Base-by-base conservation (phyloP, 163 green algal species). In the Chlorella variabilis region DNA sequence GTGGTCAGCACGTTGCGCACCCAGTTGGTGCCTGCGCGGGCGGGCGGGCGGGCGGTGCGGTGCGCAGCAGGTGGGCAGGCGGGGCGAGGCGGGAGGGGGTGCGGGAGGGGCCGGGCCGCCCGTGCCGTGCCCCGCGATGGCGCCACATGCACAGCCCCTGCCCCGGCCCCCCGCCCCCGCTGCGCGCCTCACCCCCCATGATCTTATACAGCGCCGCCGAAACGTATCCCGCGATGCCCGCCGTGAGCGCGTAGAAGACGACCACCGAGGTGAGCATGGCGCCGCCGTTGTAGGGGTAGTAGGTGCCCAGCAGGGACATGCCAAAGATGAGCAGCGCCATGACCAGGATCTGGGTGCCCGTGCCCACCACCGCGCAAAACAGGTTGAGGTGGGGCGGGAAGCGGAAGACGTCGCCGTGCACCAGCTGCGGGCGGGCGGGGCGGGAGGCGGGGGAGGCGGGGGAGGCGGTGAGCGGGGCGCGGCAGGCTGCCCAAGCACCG, bases 251-350 rank as follows among this genome's bases (percentile, higher is more conserved):
- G 79, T 99, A 99, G 61, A 98, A 87, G 41, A 98, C 89, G 48
- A 98, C 95, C 49, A 94, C 85, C 1, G 93, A 91, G 3, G 94
- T 97, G 86, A 96, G 95, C 75, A 98, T 84, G 15, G 91, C 91
- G 36, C 96, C 96, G 29, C 95, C 89, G 89, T 98, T 98, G 94
- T 99, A 98, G 11, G 96, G 95, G 85, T 98, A 98, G 90, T 98
- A 99, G 0, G 95, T 89, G 38, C 96, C 96, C 56, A 97, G 85
- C 31, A 98, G 89, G 11, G 95, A 91, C 41, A 89, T 71, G 20
- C 17, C 58, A 56, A 89, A 84, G 41, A 87, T 81, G 48, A 75
- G 59, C 34, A 85, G 63, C 15, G 85, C 75, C 34, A 89, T 74
- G 23, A 84, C 81, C 51, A 89, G 65, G 33, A 89, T 71, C 86